Evolutionary conservation across 2,329 filamentous ascomycete species (phyloP).

Genomic region (Arachnomyces sp.): DNA sequence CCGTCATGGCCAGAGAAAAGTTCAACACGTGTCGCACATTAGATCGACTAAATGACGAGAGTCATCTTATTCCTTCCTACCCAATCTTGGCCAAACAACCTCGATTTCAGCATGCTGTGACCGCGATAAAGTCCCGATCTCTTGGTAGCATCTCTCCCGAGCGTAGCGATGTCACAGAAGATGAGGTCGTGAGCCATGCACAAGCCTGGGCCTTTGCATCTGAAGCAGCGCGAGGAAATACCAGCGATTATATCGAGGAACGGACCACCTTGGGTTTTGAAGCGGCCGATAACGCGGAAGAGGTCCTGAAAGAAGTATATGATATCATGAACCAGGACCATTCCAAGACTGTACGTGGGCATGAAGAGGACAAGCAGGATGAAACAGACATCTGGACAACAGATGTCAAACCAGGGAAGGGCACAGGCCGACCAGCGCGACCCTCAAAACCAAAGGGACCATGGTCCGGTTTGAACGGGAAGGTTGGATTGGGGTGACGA

Average conservation of each 20-base stretch:
- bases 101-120: conserved; percentile 28
- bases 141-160: conserved; percentile 5
- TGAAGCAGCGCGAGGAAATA: conserved; percentile 23
- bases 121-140: conserved; percentile 19
- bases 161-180: conserved; percentile 15
- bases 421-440: conserved; percentile 12
- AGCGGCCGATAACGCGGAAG: conserved; percentile 20
- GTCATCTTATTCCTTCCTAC: conserved; percentile 36
- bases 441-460: conserved; percentile 24
- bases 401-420: conserved; percentile 20
- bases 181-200: conserved; percentile 27
- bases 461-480: conserved; percentile 31
- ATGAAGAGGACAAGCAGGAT: conserved; percentile 11
- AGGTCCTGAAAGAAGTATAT: conserved; percentile 26
- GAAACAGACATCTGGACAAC: conserved; percentile 25
- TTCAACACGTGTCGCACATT: conserved; percentile 27
- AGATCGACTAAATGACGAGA: conserved; percentile 35
- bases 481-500: conserved; percentile 15
- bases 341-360: conserved; percentile 17
- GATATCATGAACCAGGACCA: conserved; percentile 28
- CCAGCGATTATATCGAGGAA: conserved; percentile 27
- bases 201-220: conserved; percentile 36
- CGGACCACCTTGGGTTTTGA: conserved; percentile 26
- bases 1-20: conserved; percentile 32
- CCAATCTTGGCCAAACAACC: conserved; percentile 29